These are phyloP conservation scores for Byssothecium circinans DNA, from an alignment of 2,329 filamentous ascomycete genomes.

Conservation along the genomic window DNA sequence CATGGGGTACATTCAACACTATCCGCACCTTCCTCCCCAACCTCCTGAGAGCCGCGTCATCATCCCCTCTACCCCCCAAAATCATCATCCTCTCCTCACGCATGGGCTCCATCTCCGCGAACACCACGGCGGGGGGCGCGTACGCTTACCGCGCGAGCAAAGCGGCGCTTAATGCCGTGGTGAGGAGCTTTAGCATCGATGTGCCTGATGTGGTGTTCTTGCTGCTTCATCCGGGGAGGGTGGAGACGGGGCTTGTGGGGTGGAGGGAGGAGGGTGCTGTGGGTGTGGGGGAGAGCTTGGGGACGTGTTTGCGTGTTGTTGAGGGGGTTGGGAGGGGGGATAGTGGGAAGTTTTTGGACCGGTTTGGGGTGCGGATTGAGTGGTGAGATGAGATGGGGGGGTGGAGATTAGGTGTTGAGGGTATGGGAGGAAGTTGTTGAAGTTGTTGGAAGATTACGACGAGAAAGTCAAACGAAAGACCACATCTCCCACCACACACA, in stretches of 20 bases:
- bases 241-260: constrained; percentile 49
- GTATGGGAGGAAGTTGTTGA: too few relatives aligned
- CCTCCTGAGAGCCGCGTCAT: constrained; percentile 16
- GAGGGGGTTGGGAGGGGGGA: constrained; percentile 30
- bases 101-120: constrained; percentile 49
- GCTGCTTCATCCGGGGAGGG: constrained; percentile 50
- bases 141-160: constrained; percentile 54
- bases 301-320: constrained; percentile 43
- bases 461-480: too few relatives aligned
- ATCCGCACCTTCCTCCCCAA: constrained; percentile 43
- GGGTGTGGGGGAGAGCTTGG: constrained; percentile 45
- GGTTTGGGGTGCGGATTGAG: constrained; percentile 46
- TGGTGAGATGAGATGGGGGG: constrained; percentile 37
- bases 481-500: too few relatives aligned
- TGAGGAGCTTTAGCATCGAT: constrained; percentile 49
- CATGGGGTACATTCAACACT: constrained; percentile 47
- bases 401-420: neutral
- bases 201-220: constrained; percentile 47
- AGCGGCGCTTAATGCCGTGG: constrained; percentile 50
- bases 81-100: constrained; percentile 49
- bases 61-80: constrained; percentile 20
- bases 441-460: neutral
- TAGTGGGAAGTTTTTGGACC: constrained; percentile 48
- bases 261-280: constrained; percentile 52
- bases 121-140: constrained; percentile 45